Evolutionary conservation across 2,329 filamentous ascomycete species (phyloP), one percentile per base, ranked within the genome.

Genomic region (Aspergillus texensis): DNA sequence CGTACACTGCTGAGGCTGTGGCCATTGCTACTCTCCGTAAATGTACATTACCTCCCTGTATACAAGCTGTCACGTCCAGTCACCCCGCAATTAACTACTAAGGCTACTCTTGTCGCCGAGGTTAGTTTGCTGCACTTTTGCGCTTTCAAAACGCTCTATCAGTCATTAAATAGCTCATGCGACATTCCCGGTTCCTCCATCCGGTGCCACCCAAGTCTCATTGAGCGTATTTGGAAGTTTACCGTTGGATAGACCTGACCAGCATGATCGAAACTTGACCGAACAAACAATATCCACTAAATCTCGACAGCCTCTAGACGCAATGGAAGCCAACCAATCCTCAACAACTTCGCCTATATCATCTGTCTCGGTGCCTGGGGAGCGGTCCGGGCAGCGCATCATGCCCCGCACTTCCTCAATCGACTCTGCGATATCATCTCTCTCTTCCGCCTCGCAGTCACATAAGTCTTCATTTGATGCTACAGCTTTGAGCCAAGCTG

Each of bases 341-440:
- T 67, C 70, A 30, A 71, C 72, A n/a, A 74, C 75, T 36, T 73
- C 75, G 19, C 67, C 70, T 36, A 68, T 68, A 61, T 74, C 74
- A 11, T 65, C 67, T 32, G 68, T 72, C 55, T 75, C 72, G 57
- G 73, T 69, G 62, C 64, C 70, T 54, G 72, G 70, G 56, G 72
- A 76, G 56, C 74, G 72, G 57, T 59, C 70, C 58, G 70, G 68
- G n/a, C 73, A 76, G 59, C 75, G 77, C 59, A 66, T 67, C 56
- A 79, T 83, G 70, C 87, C 89, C 61, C 88, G 94, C 71, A 96
- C 91, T 61, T 91, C 91, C 4, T 97, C 94, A 12, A 94, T 97
- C 72, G 94, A 98, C 77, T 97, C 94, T 12, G 91, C 92, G n/a
- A 90, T 96, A 54, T 97, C 94, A 2, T 87, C 88, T 11, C 84